Evolutionary conservation across 1,139 yeast genomes (phyloP).

Genomic region (Chernovozyma aurita): DNA sequence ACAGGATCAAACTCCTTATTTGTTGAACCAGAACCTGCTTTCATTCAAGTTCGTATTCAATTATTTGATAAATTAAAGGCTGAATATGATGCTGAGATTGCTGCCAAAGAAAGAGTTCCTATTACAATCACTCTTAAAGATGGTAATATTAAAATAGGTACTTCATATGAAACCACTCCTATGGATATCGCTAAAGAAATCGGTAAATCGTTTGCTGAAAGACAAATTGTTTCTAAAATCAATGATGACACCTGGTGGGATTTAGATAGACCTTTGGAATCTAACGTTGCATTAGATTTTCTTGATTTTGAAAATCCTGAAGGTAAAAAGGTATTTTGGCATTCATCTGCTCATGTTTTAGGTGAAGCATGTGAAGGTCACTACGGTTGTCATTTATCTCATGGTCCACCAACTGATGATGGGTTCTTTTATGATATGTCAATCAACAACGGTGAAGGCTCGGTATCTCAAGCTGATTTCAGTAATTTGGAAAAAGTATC

Average conservation of each 20-base stretch:
- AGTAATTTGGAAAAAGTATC: conserved; percentile 81
- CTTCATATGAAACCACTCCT: conserved; percentile 88
- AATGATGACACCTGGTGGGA: conserved; percentile 87
- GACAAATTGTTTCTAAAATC: conserved; percentile 87
- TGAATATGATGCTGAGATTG: conserved; percentile 69
- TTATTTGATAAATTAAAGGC: conserved; percentile 79
- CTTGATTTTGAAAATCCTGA: conserved; percentile 68
- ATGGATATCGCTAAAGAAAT: conserved; percentile 78
- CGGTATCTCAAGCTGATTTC: conserved; percentile 81
- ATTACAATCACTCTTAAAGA: conserved; percentile 83
- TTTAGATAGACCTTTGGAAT: conserved; percentile 88
- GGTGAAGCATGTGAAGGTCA: conserved; percentile 99
- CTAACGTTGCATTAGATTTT: conserved; percentile 65
- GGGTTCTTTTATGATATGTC: conserved; percentile 98
- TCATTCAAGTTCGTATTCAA: conserved; percentile 72
- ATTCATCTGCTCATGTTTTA: conserved; percentile 95
- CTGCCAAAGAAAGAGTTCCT: conserved; percentile 52
- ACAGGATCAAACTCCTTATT: conserved; percentile 38
- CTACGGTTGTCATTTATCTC: conserved; percentile 81
- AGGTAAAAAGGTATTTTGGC: conserved; percentile 97
- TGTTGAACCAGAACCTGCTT: conserved; percentile 75
- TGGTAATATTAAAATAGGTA: conserved; percentile 74
- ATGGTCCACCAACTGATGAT: conserved; percentile 96
- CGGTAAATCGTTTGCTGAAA: conserved; percentile 77
- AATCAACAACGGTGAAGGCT: conserved; percentile 68